A percentile compares a stretch with the other conserved stretches of the same genome.
Conservation (phyloP, 139 green algal species). For the Chlorella sp. region DNA sequence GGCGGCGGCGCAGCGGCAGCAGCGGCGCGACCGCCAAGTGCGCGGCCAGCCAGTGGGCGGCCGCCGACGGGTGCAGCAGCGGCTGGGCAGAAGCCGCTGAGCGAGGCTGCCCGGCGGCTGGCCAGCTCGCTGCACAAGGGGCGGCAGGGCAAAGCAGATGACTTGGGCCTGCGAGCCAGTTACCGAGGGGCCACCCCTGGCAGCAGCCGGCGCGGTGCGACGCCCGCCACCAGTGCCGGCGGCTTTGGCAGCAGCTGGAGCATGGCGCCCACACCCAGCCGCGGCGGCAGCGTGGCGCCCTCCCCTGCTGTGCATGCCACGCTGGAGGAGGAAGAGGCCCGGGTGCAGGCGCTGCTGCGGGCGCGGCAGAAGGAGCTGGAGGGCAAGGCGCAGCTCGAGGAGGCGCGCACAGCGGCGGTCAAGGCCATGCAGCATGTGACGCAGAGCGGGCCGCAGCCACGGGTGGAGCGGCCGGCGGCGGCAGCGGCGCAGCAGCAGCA, state of each 20-base stretch:
- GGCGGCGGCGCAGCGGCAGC: background rate
- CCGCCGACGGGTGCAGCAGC: too few species aligned
- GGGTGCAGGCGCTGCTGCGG: conserved; percentile 35
- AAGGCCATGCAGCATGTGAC: background rate
- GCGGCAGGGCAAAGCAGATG: too few species aligned
- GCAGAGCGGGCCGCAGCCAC: background rate
- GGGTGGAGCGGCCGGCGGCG: background rate
- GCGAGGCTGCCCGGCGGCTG: too few species aligned
- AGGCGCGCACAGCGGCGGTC: conserved; percentile 7
- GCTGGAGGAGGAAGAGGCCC: conserved; percentile 28
- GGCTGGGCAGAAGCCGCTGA: too few species aligned
- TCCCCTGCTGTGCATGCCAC: conserved; percentile 13
- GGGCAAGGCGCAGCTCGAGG: conserved; percentile 9
- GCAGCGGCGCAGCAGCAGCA: background rate
- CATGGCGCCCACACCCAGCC: conserved; percentile 11
- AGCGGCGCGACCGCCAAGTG: too few species aligned
- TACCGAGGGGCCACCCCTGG: too few species aligned
- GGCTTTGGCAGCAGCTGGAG: conserved; percentile 11
- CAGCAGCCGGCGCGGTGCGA: too few species aligned
- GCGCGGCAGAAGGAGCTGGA: background rate
- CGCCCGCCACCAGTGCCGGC: background rate
- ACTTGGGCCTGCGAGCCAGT: too few species aligned
- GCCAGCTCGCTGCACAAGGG: too few species aligned
- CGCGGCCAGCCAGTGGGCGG: too few species aligned
- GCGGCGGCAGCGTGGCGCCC: background rate